Evolutionary conservation across 2,329 filamentous ascomycete genomes (phyloP).

Genomic region (Botrytis cinerea): DNA sequence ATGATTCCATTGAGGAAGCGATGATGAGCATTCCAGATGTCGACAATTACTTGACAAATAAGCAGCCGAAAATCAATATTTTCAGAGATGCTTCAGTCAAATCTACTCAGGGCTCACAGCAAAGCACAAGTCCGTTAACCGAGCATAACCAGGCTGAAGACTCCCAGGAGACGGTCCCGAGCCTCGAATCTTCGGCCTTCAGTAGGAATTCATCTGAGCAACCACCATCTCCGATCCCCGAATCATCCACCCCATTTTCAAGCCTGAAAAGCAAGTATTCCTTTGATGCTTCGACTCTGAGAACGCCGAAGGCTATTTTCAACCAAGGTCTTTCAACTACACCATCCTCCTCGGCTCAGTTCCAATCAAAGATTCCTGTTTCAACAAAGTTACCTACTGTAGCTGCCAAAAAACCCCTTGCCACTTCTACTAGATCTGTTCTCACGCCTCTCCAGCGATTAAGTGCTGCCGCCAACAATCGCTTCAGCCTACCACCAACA

Average conservation of each 20-base stretch:
- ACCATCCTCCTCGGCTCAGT: slow-evolving; percentile 28
- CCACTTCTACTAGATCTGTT: slow-evolving; percentile 1
- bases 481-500: slow-evolving; percentile 33
- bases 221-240: slow-evolving; percentile 32
- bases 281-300: slow-evolving; percentile 27
- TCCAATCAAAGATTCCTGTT: slow-evolving; percentile 37
- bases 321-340: slow-evolving; percentile 30
- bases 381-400: slow-evolving; percentile 31
- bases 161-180: slow-evolving; percentile 32
- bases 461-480: slow-evolving; percentile 35
- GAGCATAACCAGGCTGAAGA: slow-evolving; percentile 6
- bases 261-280: slow-evolving; percentile 33
- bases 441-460: slow-evolving; percentile 42
- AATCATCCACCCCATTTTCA: not conserved
- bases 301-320: slow-evolving; percentile 29
- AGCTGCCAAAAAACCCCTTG: slow-evolving; percentile 24
- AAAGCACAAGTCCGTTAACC: slow-evolving; percentile 1
- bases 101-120: slow-evolving; percentile 7
- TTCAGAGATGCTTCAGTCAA: slow-evolving; percentile 25
- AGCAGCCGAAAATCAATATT: slow-evolving; percentile 33
- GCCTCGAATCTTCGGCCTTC: slow-evolving; percentile 33
- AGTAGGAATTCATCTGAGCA: slow-evolving; percentile 33
- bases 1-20: slow-evolving; percentile 53
- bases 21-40: slow-evolving; percentile 49
- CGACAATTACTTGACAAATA: slow-evolving; percentile 29